phyloP scores from a whole-genome alignment of 192 early-diverging fungal genomes.

The Helicostylum pulchrum region DNA sequence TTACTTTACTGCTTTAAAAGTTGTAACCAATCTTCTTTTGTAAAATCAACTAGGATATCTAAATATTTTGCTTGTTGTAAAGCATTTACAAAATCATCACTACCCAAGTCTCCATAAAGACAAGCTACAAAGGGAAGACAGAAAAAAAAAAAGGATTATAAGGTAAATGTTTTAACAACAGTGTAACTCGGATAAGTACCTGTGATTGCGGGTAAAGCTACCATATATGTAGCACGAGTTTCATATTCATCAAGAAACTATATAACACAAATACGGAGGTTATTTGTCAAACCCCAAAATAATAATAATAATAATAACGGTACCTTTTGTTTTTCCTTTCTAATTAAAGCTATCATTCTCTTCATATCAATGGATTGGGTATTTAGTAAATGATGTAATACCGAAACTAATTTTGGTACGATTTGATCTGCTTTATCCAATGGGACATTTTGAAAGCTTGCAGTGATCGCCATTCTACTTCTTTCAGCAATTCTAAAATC shows the following conservation, averaged over 20 bases:
- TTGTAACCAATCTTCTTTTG: conserved; percentile 44
- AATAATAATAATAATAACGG: not conserved
- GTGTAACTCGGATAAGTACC: not conserved
- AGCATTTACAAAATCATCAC: conserved; percentile 42
- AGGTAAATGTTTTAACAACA: not conserved
- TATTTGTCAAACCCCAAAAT: not conserved
- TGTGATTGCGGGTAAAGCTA: conserved; percentile 18
- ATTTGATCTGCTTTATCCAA: conserved; percentile 44
- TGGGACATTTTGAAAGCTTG: conserved; percentile 47
- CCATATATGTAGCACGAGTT: conserved; percentile 16
- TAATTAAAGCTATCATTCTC: conserved; percentile 48
- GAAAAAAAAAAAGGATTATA: conserved; percentile 4
- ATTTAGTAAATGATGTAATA: conserved; percentile 37
- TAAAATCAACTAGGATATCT: conserved; percentile 38
- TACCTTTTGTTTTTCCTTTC: conserved; percentile 46
- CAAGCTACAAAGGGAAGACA: conserved; percentile 29
- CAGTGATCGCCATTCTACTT: conserved; percentile 39
- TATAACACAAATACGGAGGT: conserved; percentile 1
- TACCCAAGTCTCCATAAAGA: conserved; percentile 49
- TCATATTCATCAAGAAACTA: conserved; percentile 17
- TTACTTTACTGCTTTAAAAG: conserved; percentile 43
- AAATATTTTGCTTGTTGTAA: conserved; percentile 42
- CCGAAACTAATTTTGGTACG: conserved; percentile 38
- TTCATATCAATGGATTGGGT: conserved; percentile 52
- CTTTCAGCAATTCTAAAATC: conserved; percentile 41